Base-by-base conservation (phyloP, 2,329 filamentous ascomycete genomes). In the Arthrocladium fulminans region DNA sequence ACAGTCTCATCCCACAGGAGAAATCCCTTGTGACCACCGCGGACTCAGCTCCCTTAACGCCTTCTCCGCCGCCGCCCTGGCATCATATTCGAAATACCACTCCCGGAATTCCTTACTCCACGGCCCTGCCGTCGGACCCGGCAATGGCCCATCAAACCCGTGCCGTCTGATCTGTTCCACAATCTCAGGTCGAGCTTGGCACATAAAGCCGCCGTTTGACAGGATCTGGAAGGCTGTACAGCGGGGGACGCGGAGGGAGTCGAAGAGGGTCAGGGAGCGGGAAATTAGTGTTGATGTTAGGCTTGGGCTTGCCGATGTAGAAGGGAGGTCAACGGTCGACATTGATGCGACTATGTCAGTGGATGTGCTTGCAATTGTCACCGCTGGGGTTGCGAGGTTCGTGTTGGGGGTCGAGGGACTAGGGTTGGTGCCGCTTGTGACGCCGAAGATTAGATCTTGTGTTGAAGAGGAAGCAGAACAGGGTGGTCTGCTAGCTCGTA, bases 81-180 rank as follows among this genome's bases (percentile, higher is more conserved):
- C 34, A 37, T 55, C 51, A 41, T 55, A 54, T 15, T 46, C 46
- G 25, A 55, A 55, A 42, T 51, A 54, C 25, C 53, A 51, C 13
- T 54, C 47, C n/a, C 51, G 49, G 29, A 51, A 53, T 29, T 49
- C 51, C 22, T 43, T 32, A 3, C 42, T 48, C 39, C 48, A 55
- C 8, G 51, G 51, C 30, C 47, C 53, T 7, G 49, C 48, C 12
- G 17, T 46, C 6, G 49, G 49, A 17, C 49, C 51, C 2, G 53
- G 51, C 15, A 52, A 48, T 8, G 30, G 35, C 8, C 51, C 53
- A 12, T 32, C 15, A 20, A 47, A 54, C 27, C 53, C 49, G 25
- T 43, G 17, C 32, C 48, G 49, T 24, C 53, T 30, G n/a, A 34
- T 35, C 42, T 45, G 42, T 29, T 54, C 51, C 13, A 46, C 29